Evolutionary conservation across 2,329 filamentous ascomycete genomes (phyloP).

Genomic region (Aureobasidium namibiae): DNA sequence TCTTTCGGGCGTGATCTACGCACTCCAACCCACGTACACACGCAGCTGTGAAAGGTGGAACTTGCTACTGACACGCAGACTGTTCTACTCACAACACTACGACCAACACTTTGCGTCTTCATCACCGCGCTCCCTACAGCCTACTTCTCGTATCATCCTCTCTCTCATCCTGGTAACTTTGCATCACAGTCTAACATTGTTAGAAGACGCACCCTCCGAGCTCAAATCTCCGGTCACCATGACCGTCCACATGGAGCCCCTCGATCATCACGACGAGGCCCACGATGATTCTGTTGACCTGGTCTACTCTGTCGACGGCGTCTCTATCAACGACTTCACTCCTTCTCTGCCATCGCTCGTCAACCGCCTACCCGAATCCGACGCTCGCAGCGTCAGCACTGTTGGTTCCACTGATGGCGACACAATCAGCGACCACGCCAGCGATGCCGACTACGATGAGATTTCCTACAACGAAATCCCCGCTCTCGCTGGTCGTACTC

Average conservation of each 20-base stretch:
- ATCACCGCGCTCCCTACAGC: neutral
- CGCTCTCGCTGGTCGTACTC: neutral
- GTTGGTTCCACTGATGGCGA: conserved; percentile 4
- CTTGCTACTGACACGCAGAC: neutral
- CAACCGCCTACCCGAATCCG: neutral
- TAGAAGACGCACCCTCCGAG: neutral
- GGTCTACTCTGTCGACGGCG: neutral
- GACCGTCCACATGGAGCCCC: neutral
- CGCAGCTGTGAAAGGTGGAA: neutral
- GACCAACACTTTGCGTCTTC: neutral
- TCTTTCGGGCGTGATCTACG: neutral
- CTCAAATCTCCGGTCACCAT: neutral
- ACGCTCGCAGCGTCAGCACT: conserved; percentile 5
- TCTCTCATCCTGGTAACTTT: neutral
- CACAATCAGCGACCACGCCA: conserved; percentile 2
- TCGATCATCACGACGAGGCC: neutral
- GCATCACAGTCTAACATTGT: neutral
- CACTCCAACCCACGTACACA: neutral
- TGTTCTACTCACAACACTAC: neutral
- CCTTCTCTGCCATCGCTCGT: conserved; percentile 3
- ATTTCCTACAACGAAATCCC: conserved; percentile 11
- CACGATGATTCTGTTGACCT: no score
- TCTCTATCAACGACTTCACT: neutral
- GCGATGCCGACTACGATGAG: conserved; percentile 5
- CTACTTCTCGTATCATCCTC: neutral